Evolutionary conservation across 495 filamentous ascomycete species (phyloP), one percentile per base, ranked within the genome.

Genomic region (Penicillium malachiteum): DNA sequence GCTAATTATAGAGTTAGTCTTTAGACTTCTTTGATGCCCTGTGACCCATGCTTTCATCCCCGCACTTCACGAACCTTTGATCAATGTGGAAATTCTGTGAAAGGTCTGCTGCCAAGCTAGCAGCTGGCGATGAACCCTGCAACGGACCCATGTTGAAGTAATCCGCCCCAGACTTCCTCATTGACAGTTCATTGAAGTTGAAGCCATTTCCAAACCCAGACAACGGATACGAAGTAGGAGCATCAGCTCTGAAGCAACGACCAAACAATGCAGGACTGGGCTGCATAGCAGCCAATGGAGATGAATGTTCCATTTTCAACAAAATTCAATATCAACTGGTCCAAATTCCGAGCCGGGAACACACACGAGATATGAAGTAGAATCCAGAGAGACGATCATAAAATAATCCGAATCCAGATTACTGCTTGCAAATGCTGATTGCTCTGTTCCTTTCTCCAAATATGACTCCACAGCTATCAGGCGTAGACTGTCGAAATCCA

Each of bases 1-100:
- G 72, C 94, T 98, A 74, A 64, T 56, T 64, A 68, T 65, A 66
- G 55, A 40, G 69, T 73, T 45, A 72, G 63, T 52, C 8, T 32
- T 54, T 52, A 21, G 34, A 38, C 31, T n/a, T 11, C 17, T 43
- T 38, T 55, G 17, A 34, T 35, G 21, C 33, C 35, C 18, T 31
- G 30, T n/a, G 30, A 11, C 9, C 9, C 16, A 49, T 32, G 43
- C 34, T 10, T n/a, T 21, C 26, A 51, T 37, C 46, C 43, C 21
- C 32, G 42, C 30, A 30, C 13, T 34, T 54, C 47, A 53, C 38
- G 71, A 69, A 96, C 92, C 91, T 95, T 59, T 87, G 86, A 67
- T 96, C 92, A 64, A 96, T 86, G 60, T 91, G 91, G 64, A 97
- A 96, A 77, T 97, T 98, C 69, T 96, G 91, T 42, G 92, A 96